Evolutionary conservation across 1,139 yeast genomes (phyloP).

Genomic region (Nakaseomyces kungkrabaensis): DNA sequence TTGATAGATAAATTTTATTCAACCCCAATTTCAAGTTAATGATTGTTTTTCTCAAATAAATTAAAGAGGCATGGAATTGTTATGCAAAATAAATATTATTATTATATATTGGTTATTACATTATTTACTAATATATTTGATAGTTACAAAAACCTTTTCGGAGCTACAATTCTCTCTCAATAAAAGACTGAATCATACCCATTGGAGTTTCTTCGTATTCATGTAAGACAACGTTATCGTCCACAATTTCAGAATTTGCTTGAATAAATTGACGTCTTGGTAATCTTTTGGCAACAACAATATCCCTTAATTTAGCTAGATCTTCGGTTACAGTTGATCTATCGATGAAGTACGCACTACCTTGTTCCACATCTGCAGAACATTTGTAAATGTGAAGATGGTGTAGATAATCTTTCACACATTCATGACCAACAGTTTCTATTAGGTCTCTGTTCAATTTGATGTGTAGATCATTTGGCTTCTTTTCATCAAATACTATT

Average conservation of each 20-base stretch:
- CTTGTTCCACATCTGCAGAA: constrained; percentile 59
- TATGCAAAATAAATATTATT: no score
- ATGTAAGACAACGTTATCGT: constrained; percentile 40
- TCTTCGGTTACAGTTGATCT: constrained; percentile 61
- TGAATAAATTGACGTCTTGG: constrained; percentile 82
- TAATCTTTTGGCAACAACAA: constrained; percentile 58
- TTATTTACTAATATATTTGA: not conserved
- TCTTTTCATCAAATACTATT: constrained; percentile 32
- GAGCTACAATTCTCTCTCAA: constrained; percentile 41
- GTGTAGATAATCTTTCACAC: constrained; percentile 60
- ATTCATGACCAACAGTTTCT: constrained; percentile 56
- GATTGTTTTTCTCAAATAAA: no score
- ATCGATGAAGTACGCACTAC: constrained; percentile 51
- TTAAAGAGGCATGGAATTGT: no score
- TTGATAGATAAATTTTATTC: not conserved
- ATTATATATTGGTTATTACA: not conserved
- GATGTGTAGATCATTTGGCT: constrained; percentile 46
- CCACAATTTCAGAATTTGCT: constrained; percentile 43
- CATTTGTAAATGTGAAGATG: constrained; percentile 71
- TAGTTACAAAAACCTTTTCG: not conserved
- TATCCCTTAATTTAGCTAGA: constrained; percentile 53
- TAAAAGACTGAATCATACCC: constrained; percentile 72
- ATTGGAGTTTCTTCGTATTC: constrained; percentile 68
- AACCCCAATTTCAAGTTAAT: no score
- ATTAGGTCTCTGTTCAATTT: constrained; percentile 53